Base-by-base conservation (phyloP, 2,329 filamentous ascomycete genomes). In the Mycogone perniciosa region DNA sequence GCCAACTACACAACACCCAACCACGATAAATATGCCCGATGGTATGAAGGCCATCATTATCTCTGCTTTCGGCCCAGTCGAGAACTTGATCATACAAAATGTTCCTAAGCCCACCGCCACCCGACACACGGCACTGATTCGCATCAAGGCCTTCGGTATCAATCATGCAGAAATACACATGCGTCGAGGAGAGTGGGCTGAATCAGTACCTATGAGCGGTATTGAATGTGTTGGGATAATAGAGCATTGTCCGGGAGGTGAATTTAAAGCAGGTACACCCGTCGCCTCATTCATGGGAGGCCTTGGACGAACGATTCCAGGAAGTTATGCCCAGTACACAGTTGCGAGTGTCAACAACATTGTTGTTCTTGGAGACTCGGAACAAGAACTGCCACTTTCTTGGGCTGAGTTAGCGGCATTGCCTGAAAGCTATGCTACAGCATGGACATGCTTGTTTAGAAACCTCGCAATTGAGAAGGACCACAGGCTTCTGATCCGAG, bases 101-200 rank as follows among this genome's bases (percentile, higher is more conserved):
- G 50, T 52, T 2, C 40, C 50, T 13, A 52, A 48, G 9, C 50
- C 50, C 6, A 41, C 48, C 1, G 62, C 66, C 5, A 38, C 48
- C 11, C 35, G 40, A 1, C 64, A 65, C 46, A 53, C 67, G 38
- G 64, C 63, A 1, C 55, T 70, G 10, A 61, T 72, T 54, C 53
- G 61, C 51, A 63, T 73, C 38, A 60, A 64, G 52, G 70, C 71
- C 7, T 74, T 74, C 46, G 71, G 71, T 3, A 54, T 73, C 38
- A 73, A 74, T 54, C 69, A 73, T 52, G 71, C 71, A 7, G 71
- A 74, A 56, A 71, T 71, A 64, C 68, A 73, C 56, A 73, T 74
- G 70, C 67, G 71, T 26, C 65, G 62, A 39, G 71, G 71, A 9
- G 70, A 71, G 54, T 71, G 67, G 68, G 65, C 62, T 48, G 68